Percentiles rank a stretch among this genome's conserved stretches.
phyloP scores from a whole-genome alignment of 371 early-diverging fungal genomes.

The Syncephalastrum contaminatum region DNA sequence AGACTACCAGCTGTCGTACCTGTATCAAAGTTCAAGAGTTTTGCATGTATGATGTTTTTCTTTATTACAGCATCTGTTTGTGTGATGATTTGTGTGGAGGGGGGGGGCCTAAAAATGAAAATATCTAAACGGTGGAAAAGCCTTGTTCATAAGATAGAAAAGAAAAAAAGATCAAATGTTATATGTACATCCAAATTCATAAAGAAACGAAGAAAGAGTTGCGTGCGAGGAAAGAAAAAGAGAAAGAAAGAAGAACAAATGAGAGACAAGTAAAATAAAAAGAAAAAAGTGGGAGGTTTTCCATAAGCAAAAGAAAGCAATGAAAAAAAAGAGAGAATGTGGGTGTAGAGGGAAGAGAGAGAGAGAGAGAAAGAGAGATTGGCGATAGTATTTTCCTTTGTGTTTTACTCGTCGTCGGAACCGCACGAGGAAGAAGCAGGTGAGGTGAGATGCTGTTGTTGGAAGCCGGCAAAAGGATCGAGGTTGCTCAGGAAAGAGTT shows the following conservation, averaged over 20 bases:
- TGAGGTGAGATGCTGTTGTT: conserved; percentile 5
- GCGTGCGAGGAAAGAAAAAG: conserved; percentile 4
- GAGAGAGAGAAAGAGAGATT: not conserved
- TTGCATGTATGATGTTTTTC: no score
- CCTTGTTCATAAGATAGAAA: no score
- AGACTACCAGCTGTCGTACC: no score
- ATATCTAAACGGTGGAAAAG: no score
- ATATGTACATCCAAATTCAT: no score
- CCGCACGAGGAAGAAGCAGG: conserved; percentile 10
- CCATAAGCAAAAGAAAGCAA: not conserved
- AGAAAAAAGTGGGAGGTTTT: not conserved
- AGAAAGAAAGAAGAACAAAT: conserved; percentile 1
- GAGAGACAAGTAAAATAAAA: not conserved
- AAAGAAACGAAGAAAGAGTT: conserved; percentile 1
- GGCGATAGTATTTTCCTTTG: not conserved
- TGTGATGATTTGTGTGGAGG: no score
- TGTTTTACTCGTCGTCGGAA: conserved; percentile 11
- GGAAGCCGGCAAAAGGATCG: conserved; percentile 24
- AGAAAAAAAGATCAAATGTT: no score
- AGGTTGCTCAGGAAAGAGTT: conserved; percentile 9
- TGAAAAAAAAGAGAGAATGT: conserved; percentile 2
- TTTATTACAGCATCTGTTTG: no score
- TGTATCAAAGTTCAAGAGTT: no score
- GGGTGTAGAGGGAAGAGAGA: not conserved
- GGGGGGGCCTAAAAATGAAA: no score